Conservation (phyloP, 495 filamentous ascomycete species). For the Trichoderma orchidacearum region DNA sequence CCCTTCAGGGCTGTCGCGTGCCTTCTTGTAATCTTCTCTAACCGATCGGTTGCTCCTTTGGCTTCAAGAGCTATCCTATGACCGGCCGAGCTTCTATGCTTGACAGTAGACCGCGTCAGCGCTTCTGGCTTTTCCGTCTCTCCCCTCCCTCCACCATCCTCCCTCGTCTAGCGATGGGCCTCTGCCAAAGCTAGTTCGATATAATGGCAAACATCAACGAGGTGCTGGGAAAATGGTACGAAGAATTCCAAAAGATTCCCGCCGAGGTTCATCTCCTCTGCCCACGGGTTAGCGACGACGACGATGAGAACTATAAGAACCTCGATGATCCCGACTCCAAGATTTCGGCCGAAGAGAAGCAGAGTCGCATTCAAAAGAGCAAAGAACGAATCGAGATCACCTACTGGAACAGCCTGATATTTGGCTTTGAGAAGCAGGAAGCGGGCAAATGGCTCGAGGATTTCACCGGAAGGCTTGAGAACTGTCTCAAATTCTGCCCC, state of each 20-base stretch:
- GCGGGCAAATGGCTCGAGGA: constrained; percentile 44
- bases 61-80: no score
- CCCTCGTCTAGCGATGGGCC: background rate
- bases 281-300: constrained; percentile 25
- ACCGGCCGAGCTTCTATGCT: background rate
- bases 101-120: background rate
- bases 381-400: constrained; percentile 38
- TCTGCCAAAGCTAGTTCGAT: background rate
- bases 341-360: constrained; percentile 20
- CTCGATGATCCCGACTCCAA: constrained; percentile 20
- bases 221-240: constrained; percentile 12
- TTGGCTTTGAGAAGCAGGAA: constrained; percentile 51
- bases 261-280: constrained; percentile 24
- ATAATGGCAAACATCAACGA: constrained; percentile 14
- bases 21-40: no score
- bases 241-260: constrained; percentile 12
- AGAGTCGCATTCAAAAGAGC: constrained; percentile 31
- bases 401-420: constrained; percentile 49
- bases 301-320: constrained; percentile 40
- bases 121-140: background rate
- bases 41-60: no score
- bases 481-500: constrained; percentile 53
- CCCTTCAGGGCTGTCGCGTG: no score
- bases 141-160: background rate
- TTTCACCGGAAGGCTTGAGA: constrained; percentile 34